phyloP scores from a whole-genome alignment of 1,284 basidiomycete genomes.

The Polyporus tsugae region DNA sequence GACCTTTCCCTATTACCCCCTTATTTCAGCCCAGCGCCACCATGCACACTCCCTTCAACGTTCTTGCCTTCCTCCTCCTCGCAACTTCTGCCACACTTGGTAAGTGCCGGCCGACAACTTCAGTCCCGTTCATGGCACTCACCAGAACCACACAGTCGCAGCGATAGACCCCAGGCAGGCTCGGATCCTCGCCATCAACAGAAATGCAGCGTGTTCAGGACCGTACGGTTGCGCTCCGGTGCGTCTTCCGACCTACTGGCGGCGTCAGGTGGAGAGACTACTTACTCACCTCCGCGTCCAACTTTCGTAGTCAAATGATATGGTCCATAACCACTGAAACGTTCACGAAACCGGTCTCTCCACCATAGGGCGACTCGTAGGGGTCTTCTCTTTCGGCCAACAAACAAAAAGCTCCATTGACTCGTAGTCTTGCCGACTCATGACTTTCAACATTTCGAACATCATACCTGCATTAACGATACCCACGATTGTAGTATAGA shows the following conservation, averaged over 20 bases:
- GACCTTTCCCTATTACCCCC: not conserved
- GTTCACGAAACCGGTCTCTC: not conserved
- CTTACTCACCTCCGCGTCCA: not conserved
- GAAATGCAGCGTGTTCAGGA: constrained; percentile 1
- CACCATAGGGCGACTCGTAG: constrained; percentile 2
- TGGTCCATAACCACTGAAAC: not conserved
- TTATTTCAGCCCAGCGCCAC: not conserved
- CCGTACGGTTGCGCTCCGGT: constrained; percentile 3
- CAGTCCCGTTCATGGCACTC: not conserved
- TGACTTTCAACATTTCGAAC: not conserved
- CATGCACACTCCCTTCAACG: constrained; percentile 7
- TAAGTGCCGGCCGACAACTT: not conserved
- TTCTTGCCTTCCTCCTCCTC: constrained; percentile 8
- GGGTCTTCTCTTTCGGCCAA: not conserved
- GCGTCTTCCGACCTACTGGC: not conserved
- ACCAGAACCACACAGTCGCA: not conserved
- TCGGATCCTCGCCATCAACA: not conserved
- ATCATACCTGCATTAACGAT: not conserved
- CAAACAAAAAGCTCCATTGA: not conserved
- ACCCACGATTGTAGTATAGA: constrained; percentile 2
- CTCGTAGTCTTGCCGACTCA: not conserved
- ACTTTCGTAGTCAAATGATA: not conserved
- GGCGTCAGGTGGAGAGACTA: not conserved
- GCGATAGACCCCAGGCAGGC: constrained; percentile 5
- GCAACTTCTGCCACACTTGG: not conserved